Percentiles rank a stretch among this genome's conserved stretches.
Conservation (phyloP, 768 basidiomycete genomes). For the Hebeloma cylindrosporum region DNA sequence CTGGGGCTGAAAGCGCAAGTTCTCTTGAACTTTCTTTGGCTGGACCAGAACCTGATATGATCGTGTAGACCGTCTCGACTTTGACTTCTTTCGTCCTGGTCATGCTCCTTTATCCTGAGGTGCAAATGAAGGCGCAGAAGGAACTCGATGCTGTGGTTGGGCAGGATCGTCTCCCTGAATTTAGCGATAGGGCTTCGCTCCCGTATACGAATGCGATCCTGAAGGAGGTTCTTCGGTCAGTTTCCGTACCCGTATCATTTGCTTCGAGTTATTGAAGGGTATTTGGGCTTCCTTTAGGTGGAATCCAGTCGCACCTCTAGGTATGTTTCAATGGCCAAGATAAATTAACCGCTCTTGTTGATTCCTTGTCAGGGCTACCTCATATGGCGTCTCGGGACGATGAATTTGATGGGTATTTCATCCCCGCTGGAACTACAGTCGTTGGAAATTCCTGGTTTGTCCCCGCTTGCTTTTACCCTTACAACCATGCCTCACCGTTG, state of each 20-base stretch:
- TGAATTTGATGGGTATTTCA: slow-evolving; percentile 28
- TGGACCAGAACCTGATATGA: neutral
- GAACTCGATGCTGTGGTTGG: slow-evolving; percentile 28
- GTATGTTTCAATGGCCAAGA: too few relatives aligned
- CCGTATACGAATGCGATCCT: slow-evolving; percentile 22
- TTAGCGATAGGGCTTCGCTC: slow-evolving; percentile 22
- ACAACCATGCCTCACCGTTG: neutral
- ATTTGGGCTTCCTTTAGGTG: slow-evolving; percentile 21
- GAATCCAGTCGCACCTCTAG: slow-evolving; percentile 18
- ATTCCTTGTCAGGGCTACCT: slow-evolving; percentile 28
- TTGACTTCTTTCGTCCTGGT: slow-evolving; percentile 25
- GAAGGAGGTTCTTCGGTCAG: slow-evolving; percentile 19
- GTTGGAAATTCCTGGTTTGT: slow-evolving; percentile 37
- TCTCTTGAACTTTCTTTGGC: neutral
- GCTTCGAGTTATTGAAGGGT: slow-evolving; percentile 23
- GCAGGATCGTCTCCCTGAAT: slow-evolving; percentile 24
- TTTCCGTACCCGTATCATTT: slow-evolving; percentile 15
- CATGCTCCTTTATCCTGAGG: slow-evolving; percentile 24
- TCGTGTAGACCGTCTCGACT: slow-evolving; percentile 20
- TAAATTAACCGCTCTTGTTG: too few relatives aligned
- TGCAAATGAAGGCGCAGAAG: slow-evolving; percentile 27
- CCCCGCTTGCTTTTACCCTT: slow-evolving; percentile 29
- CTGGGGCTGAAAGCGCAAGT: slow-evolving; percentile 25
- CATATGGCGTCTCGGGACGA: slow-evolving; percentile 29
- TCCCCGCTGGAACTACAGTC: slow-evolving; percentile 30